A percentile compares a stretch with the other conserved stretches of the same genome.
These are phyloP conservation scores for Berkeleyomyces rouxiae DNA, from an alignment of 2,329 filamentous ascomycete species.

Conservation along the genomic window DNA sequence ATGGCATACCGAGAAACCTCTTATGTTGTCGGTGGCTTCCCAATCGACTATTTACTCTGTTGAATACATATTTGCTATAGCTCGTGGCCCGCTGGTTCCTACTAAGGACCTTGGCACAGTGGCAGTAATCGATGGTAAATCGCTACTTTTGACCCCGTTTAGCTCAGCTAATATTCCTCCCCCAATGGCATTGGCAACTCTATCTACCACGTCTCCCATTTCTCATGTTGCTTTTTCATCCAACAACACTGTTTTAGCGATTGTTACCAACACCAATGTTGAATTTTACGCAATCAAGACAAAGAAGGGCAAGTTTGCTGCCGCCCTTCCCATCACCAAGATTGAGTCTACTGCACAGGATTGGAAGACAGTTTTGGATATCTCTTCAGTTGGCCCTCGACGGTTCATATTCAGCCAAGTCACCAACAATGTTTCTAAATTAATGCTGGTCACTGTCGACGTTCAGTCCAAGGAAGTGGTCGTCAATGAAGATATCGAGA, in stretches of 20 bases:
- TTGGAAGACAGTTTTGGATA: conserved; percentile 1
- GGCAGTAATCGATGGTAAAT: conserved; percentile 67
- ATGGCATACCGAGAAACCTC: conserved; percentile 78
- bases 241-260: conserved; percentile 47
- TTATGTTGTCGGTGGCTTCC: conserved; percentile 45
- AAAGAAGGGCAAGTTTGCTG: conserved; percentile 27
- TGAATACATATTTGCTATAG: conserved; percentile 51
- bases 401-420: conserved; percentile 4
- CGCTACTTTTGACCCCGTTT: conserved; percentile 71
- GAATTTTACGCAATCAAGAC: conserved; percentile 55
- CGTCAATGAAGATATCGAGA: not conserved
- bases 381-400: not conserved
- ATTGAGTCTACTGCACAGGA: not conserved
- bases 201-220: conserved; percentile 43
- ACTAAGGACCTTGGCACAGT: conserved; percentile 67
- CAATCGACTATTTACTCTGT: conserved; percentile 9
- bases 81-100: conserved; percentile 50
- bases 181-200: conserved; percentile 73
- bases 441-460: not conserved
- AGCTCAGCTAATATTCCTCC: conserved; percentile 74
- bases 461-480: not conserved
- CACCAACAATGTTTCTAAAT: not conserved
- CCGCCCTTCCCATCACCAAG: conserved; percentile 16
- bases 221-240: conserved; percentile 61
- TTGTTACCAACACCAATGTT: conserved; percentile 51